A percentile compares a stretch with the other conserved stretches of the same genome.
Evolutionary conservation across 805 yeast genomes (phyloP).

Genomic region (Cyberlindnera euphorbiae): DNA sequence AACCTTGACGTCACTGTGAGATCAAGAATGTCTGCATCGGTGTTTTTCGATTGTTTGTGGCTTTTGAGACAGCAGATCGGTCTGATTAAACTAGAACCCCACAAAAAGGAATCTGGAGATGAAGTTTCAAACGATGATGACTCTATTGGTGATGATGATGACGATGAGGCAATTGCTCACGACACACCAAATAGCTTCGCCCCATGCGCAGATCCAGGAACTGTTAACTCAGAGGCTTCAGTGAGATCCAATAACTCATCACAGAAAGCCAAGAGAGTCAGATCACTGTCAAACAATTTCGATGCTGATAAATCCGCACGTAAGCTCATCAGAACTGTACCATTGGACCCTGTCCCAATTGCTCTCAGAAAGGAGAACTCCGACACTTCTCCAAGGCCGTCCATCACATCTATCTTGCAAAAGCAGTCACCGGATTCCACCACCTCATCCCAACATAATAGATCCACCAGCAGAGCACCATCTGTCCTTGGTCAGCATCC

Average conservation of each 20-base stretch:
- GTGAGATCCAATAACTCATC: slow-evolving; percentile 26
- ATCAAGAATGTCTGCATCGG: slow-evolving; percentile 88
- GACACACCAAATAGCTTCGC: slow-evolving; percentile 11
- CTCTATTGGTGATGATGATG: not conserved
- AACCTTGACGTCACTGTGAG: slow-evolving; percentile 52
- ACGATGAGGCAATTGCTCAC: slow-evolving; percentile 8
- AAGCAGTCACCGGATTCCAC: slow-evolving; percentile 19
- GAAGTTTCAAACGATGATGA: slow-evolving; percentile 16
- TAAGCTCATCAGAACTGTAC: slow-evolving; percentile 70
- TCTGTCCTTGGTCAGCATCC: slow-evolving; percentile 3
- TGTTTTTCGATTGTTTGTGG: slow-evolving; percentile 87
- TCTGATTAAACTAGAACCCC: slow-evolving; percentile 55
- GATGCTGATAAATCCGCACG: slow-evolving; percentile 72
- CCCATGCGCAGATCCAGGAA: slow-evolving; percentile 27
- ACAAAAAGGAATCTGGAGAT: slow-evolving; percentile 14
- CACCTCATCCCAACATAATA: slow-evolving; percentile 1
- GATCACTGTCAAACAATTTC: slow-evolving; percentile 49
- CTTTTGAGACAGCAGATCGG: slow-evolving; percentile 83
- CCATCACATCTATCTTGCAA: slow-evolving; percentile 17
- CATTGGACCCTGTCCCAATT: slow-evolving; percentile 80
- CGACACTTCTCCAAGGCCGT: slow-evolving; percentile 14
- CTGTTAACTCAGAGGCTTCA: slow-evolving; percentile 33
- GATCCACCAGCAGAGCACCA: slow-evolving; percentile 1
- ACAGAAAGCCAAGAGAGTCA: slow-evolving; percentile 29
- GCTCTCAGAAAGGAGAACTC: slow-evolving; percentile 15